Conservation (phyloP, 2,329 filamentous ascomycete genomes). For the Monosporascus sp. region DNA sequence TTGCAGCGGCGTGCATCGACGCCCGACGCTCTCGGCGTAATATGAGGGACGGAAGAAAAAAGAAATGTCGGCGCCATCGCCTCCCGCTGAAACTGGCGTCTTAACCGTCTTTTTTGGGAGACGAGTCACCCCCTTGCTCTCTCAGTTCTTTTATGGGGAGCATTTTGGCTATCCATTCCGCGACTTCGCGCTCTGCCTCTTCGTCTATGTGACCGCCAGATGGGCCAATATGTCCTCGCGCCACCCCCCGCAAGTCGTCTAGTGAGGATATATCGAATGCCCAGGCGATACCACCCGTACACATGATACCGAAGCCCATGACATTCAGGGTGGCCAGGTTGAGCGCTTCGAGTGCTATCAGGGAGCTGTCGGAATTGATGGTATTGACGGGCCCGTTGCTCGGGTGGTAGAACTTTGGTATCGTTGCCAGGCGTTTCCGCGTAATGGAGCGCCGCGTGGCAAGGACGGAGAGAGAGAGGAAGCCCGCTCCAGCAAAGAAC, state of each 20-base stretch:
- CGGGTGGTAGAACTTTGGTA: constrained; percentile 68
- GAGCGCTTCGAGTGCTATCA: constrained; percentile 78
- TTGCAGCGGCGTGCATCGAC: too few relatives aligned
- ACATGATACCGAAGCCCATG: constrained; percentile 66
- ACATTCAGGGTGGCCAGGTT: constrained; percentile 86
- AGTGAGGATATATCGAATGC: constrained; percentile 69
- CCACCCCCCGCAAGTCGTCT: constrained; percentile 54
- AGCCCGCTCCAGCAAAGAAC: constrained; percentile 68
- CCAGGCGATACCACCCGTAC: constrained; percentile 68
- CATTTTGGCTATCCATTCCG: constrained; percentile 55
- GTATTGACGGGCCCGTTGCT: constrained; percentile 42
- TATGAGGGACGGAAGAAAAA: too few relatives aligned
- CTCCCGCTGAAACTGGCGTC: neutral
- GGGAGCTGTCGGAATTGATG: constrained; percentile 52
- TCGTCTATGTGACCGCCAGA: constrained; percentile 31
- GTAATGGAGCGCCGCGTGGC: constrained; percentile 66
- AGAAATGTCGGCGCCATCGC: too few relatives aligned
- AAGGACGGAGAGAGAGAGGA: constrained; percentile 65
- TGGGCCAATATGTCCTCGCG: constrained; percentile 36
- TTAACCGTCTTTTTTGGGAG: constrained; percentile 1
- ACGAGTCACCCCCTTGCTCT: constrained; percentile 16
- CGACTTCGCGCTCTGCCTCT: constrained; percentile 54
- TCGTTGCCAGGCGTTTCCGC: constrained; percentile 53
- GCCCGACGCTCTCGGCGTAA: too few relatives aligned
- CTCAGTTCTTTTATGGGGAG: constrained; percentile 52